Conservation (phyloP, 306 rosid genomes). For the Sicyos edulis region DNA sequence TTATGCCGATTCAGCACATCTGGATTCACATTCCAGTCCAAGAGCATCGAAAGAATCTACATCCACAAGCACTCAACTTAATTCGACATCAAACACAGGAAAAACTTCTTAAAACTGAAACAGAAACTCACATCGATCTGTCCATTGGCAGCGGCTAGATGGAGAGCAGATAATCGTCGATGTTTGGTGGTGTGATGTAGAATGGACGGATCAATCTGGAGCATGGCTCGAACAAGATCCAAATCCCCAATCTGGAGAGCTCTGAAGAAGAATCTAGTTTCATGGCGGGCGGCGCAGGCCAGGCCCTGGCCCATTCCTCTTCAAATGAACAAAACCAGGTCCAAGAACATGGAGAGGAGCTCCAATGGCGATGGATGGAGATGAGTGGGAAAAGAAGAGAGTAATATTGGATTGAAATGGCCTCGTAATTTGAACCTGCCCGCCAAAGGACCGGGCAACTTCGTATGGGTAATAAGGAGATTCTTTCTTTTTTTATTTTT, state of each 20-base stretch:
- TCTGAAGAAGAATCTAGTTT: conserved; percentile 37
- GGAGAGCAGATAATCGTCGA: conserved; percentile 45
- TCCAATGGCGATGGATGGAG: conserved; percentile 7
- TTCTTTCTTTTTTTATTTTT: too few species aligned
- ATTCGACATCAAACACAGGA: background rate
- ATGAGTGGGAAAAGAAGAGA: background rate
- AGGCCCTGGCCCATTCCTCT: conserved; percentile 68
- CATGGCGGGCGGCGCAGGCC: conserved; percentile 42
- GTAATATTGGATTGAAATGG: conserved; percentile 12
- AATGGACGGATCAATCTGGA: conserved; percentile 36
- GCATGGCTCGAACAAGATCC: conserved; percentile 42
- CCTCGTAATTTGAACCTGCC: conserved; percentile 36
- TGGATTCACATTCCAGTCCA: conserved; percentile 47
- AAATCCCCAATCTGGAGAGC: conserved; percentile 57
- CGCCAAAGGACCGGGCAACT: conserved; percentile 46
- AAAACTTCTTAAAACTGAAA: too few species aligned
- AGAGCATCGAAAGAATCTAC: conserved; percentile 63
- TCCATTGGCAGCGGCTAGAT: conserved; percentile 68
- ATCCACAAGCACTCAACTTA: conserved; percentile 20
- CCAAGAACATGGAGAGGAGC: conserved; percentile 23
- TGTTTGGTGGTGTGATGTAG: conserved; percentile 36
- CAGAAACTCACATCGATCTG: conserved; percentile 57
- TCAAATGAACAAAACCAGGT: background rate
- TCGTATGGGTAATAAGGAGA: conserved; percentile 22
- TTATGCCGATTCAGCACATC: conserved; percentile 61